Evolutionary conservation across 805 yeast genomes (phyloP).

Genomic region (Myxozyma melibiosi): DNA sequence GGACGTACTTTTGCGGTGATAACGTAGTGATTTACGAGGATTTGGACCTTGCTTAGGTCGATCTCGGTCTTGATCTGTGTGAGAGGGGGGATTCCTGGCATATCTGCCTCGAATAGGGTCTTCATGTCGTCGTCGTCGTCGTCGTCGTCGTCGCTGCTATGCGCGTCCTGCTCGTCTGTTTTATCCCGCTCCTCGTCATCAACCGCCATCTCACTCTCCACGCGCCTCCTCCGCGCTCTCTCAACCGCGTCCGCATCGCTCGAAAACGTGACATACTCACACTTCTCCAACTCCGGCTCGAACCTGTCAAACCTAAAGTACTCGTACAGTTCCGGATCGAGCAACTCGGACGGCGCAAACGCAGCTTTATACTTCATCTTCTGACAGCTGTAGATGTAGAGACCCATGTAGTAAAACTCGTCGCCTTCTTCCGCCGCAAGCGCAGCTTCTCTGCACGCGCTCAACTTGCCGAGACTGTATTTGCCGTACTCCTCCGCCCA

Average conservation of each 20-base stretch:
- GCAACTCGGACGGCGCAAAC: slow-evolving; percentile 47
- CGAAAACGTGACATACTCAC: slow-evolving; percentile 24
- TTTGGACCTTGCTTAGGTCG: background rate
- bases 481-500: slow-evolving; percentile 78
- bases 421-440: slow-evolving; percentile 52
- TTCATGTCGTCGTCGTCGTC: slow-evolving; percentile 7
- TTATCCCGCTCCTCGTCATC: background rate
- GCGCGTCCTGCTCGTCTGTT: background rate
- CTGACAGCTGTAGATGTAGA: slow-evolving; percentile 72
- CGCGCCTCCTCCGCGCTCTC: background rate
- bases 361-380: slow-evolving; percentile 82
- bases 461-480: slow-evolving; percentile 75
- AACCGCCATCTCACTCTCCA: background rate
- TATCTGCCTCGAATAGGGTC: slow-evolving; percentile 12
- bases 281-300: slow-evolving; percentile 20
- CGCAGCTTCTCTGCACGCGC: slow-evolving; percentile 66
- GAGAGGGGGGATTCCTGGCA: slow-evolving; percentile 16
- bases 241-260: background rate
- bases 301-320: slow-evolving; percentile 23
- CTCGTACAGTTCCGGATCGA: slow-evolving; percentile 39
- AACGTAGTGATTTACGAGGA: background rate
- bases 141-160: background rate
- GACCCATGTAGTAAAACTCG: slow-evolving; percentile 70
- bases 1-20: background rate
- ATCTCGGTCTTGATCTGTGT: background rate